Evolutionary conservation across 345 rosid species (phyloP), one percentile per base, ranked within the genome.

Genomic region (Eucalyptus guilfoylei): DNA sequence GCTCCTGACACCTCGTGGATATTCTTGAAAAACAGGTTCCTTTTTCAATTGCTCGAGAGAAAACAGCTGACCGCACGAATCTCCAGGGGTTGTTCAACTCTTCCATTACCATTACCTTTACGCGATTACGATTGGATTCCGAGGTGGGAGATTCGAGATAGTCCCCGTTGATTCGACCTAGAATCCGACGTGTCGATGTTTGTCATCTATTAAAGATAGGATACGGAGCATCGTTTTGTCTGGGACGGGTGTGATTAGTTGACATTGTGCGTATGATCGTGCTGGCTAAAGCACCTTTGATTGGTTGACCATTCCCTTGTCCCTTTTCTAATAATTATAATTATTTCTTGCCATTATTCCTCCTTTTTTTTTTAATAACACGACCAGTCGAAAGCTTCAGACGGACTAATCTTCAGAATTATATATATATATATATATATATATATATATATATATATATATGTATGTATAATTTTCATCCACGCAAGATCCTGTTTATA

Each of bases 361-460:
- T 14, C 24, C 8, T 19, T 37, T 17, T 37, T 49, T 19, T 17
- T 72, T 19, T 37, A 17, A 34, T 34, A 19, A 17, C 80, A 9
- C 26, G 13, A 9, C 24, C 44, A 0, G 19, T 69, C 37, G 1
- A 69, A 17, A 34, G 40, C 44, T 34, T 69, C 80, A n/a, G 34
- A 37, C 72, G 19, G 37, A 30, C 37, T n/a, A 64, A 64, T 30
- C 40, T 64, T 64, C 37, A n/a, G 32, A n/a, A n/a, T n/a, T 13
- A 15, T 49, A 49, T 49, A 49, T 11, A 30, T 28, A 2, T 11
- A 28, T 26, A 58, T 9, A 60, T 49, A 15, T 5, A 26, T 9
- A 5, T 4, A 9, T 49, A 5, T 2, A 24, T 5, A 4, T 11
- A 26, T 12, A 60, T n/a, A n/a, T n/a, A n/a, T n/a, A n/a, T n/a